Percentiles rank a stretch among this genome's conserved stretches.
Conservation (phyloP, 2,329 filamentous ascomycete species). For the Fonsecaea nubica region DNA sequence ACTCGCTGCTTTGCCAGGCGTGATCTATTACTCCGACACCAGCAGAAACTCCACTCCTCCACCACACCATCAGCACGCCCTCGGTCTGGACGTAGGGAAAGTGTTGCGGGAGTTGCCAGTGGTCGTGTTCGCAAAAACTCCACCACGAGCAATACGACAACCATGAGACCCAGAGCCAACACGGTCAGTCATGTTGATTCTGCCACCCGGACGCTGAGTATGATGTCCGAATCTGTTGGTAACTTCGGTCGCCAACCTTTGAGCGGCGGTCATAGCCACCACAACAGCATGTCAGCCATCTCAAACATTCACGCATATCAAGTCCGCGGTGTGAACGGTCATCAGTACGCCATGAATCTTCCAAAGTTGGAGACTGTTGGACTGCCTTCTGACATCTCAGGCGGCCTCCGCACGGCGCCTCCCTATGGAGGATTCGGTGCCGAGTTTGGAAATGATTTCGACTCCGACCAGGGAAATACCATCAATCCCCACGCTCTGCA, state of each 20-base stretch:
- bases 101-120: slow-evolving; percentile 71
- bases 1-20: slow-evolving; percentile 91
- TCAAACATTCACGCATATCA: slow-evolving; percentile 62
- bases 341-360: slow-evolving; percentile 73
- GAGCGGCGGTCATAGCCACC: slow-evolving; percentile 68
- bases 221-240: slow-evolving; percentile 64
- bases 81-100: slow-evolving; percentile 83
- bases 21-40: slow-evolving; percentile 89
- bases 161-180: slow-evolving; percentile 86
- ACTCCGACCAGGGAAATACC: slow-evolving; percentile 57
- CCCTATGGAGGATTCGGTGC: slow-evolving; percentile 68
- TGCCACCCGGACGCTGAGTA: slow-evolving; percentile 66
- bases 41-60: slow-evolving; percentile 97
- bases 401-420: slow-evolving; percentile 79
- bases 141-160: slow-evolving; percentile 66
- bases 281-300: slow-evolving; percentile 75
- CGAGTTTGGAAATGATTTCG: slow-evolving; percentile 71
- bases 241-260: slow-evolving; percentile 50
- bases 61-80: slow-evolving; percentile 86
- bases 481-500: slow-evolving; percentile 75
- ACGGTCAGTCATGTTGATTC: slow-evolving; percentile 94
- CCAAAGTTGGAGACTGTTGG: slow-evolving; percentile 82
- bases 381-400: slow-evolving; percentile 70
- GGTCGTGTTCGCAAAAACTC: slow-evolving; percentile 90
- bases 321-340: slow-evolving; percentile 73